These are phyloP conservation scores for Mycena filopes DNA, from an alignment of 768 basidiomycete species.

Conservation along the genomic window DNA sequence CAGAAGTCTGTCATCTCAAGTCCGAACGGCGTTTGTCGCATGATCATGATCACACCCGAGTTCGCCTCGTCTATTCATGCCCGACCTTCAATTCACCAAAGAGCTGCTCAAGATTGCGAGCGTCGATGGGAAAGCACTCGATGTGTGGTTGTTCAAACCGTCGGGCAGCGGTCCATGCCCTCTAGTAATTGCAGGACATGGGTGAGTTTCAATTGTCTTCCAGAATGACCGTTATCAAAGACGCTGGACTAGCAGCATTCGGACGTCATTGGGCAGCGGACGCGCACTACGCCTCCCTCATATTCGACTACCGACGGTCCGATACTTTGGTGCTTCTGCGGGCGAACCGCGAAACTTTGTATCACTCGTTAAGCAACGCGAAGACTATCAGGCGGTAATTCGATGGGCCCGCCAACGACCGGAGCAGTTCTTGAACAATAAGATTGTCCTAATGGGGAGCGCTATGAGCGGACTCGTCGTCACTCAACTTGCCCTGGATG, in stretches of 20 bases:
- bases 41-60: too few species aligned
- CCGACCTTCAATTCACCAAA: constrained; percentile 23
- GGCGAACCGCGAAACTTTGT: constrained; percentile 40
- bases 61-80: constrained; percentile 11
- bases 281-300: constrained; percentile 40
- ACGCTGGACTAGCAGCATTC: constrained; percentile 40
- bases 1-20: too few species aligned
- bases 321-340: constrained; percentile 39
- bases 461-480: constrained; percentile 37
- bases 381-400: constrained; percentile 38
- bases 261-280: constrained; percentile 39
- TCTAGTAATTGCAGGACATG: constrained; percentile 37
- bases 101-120: constrained; percentile 33
- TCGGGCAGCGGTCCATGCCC: constrained; percentile 30
- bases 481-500: constrained; percentile 32
- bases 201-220: constrained; percentile 20
- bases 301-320: constrained; percentile 44
- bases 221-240: constrained; percentile 41
- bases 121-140: constrained; percentile 13
- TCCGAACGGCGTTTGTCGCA: too few species aligned
- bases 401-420: constrained; percentile 36
- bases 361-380: constrained; percentile 32
- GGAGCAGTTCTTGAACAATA: constrained; percentile 37
- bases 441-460: constrained; percentile 41
- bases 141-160: constrained; percentile 39